Evolutionary conservation across 2,329 filamentous ascomycete species (phyloP).

Genomic region (Hypoxylon sp.): DNA sequence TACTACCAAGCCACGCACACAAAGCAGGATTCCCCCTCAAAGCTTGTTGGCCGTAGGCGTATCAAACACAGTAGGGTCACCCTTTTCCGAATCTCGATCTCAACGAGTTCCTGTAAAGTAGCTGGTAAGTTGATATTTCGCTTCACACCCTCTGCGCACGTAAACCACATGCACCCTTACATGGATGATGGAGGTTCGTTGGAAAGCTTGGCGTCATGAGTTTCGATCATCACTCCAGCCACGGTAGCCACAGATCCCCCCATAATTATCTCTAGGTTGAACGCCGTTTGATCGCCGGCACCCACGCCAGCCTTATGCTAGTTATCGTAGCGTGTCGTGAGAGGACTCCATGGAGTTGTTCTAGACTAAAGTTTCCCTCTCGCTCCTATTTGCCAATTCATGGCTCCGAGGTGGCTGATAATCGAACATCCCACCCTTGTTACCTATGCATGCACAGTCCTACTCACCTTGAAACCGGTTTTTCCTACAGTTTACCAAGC

Average conservation of each 20-base stretch:
- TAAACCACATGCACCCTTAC: conserved; percentile 11
- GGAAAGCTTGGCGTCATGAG: conserved; percentile 2
- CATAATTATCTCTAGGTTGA: conserved; percentile 4
- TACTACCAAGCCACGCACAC: conserved; percentile 8
- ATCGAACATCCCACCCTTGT: conserved; percentile 40
- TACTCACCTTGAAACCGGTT: conserved; percentile 47
- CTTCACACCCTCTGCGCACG: conserved; percentile 18
- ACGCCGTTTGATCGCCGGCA: conserved; percentile 14
- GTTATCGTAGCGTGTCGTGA: conserved; percentile 3
- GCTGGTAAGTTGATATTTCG: neutral
- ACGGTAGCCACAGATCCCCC: conserved; percentile 17
- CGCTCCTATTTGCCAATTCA: conserved; percentile 25
- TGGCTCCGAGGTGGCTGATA: conserved; percentile 28
- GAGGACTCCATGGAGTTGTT: conserved; percentile 9
- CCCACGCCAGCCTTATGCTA: conserved; percentile 14
- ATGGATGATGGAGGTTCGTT: conserved; percentile 23
- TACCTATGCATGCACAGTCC: conserved; percentile 2
- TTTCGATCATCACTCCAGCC: conserved; percentile 22
- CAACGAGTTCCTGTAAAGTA: neutral
- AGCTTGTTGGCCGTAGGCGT: conserved; percentile 2
- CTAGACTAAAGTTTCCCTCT: neutral
- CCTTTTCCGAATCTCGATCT: conserved; percentile 43
- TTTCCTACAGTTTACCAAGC: conserved; percentile 47
- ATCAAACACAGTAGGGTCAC: conserved; percentile 27
- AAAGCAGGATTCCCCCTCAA: conserved; percentile 45